These are phyloP conservation scores for Kregervanrija pseudodelftensis DNA, from an alignment of 805 yeast species.

Conservation along the genomic window DNA sequence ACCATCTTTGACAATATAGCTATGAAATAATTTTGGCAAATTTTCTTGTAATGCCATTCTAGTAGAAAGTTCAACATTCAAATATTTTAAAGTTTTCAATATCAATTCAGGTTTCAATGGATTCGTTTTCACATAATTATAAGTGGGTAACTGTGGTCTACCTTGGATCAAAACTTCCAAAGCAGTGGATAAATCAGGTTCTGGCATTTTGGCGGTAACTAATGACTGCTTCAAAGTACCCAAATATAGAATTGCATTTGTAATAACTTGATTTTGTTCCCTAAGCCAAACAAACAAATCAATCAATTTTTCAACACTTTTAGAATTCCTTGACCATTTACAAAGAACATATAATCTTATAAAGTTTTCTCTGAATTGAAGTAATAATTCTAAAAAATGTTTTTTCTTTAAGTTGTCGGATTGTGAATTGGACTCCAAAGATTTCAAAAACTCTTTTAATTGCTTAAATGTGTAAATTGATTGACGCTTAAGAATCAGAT, in stretches of 20 bases:
- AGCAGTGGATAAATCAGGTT: constrained; percentile 84
- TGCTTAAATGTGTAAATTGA: constrained; percentile 59
- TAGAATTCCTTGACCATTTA: constrained; percentile 78
- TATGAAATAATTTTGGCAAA: constrained; percentile 58
- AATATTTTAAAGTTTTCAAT: constrained; percentile 52
- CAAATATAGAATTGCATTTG: constrained; percentile 58
- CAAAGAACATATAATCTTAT: constrained; percentile 77
- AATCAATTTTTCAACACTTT: constrained; percentile 66
- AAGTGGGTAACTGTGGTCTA: constrained; percentile 64
- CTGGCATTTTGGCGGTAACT: constrained; percentile 84
- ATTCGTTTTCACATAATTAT: constrained; percentile 44
- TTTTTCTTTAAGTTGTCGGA: constrained; percentile 61
- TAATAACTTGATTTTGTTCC: constrained; percentile 62
- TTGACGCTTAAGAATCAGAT: constrained; percentile 50
- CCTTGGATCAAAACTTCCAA: constrained; percentile 77
- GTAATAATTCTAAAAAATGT: constrained; percentile 58
- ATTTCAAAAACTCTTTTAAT: constrained; percentile 52
- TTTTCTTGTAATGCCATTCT: constrained; percentile 62
- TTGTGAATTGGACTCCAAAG: constrained; percentile 44
- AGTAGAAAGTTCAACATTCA: constrained; percentile 67
- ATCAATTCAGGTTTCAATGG: constrained; percentile 50
- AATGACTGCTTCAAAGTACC: constrained; percentile 63
- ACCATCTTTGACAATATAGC: constrained; percentile 68
- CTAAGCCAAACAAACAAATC: constrained; percentile 86
- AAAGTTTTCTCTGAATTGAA: constrained; percentile 73